Percentiles rank a stretch among this genome's conserved stretches.
Conservation (phyloP, 805 yeast species). For the Grigorovia transvaalensis region DNA sequence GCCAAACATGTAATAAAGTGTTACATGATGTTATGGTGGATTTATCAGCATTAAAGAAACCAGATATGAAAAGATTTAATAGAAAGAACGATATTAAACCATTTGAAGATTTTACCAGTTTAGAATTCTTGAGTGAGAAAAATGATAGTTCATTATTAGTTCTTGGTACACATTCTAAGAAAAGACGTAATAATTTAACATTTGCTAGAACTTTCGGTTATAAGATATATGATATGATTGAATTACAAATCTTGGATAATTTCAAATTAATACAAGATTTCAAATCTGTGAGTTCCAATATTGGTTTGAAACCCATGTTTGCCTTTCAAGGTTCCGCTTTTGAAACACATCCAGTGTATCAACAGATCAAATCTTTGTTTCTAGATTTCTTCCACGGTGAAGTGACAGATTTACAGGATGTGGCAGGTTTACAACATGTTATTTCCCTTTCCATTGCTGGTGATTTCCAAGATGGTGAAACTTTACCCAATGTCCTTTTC, state of each 20-base stretch:
- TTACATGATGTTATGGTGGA: slow-evolving; percentile 87
- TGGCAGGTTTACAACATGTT: slow-evolving; percentile 88
- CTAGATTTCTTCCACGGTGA: slow-evolving; percentile 87
- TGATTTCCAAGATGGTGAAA: slow-evolving; percentile 57
- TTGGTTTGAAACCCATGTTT: slow-evolving; percentile 92
- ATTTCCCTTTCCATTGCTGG: slow-evolving; percentile 72
- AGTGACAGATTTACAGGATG: slow-evolving; percentile 72
- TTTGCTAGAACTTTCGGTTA: slow-evolving; percentile 84
- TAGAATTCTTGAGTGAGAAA: slow-evolving; percentile 92
- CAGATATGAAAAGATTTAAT: slow-evolving; percentile 74
- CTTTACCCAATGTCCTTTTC: slow-evolving; percentile 74
- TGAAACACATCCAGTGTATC: slow-evolving; percentile 77
- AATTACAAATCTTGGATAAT: slow-evolving; percentile 60
- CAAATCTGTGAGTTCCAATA: slow-evolving; percentile 64
- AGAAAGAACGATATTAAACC: slow-evolving; percentile 87
- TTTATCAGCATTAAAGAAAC: slow-evolving; percentile 81
- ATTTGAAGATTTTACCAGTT: slow-evolving; percentile 74
- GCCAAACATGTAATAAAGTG: slow-evolving; percentile 65
- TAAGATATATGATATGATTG: slow-evolving; percentile 89
- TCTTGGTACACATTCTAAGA: slow-evolving; percentile 69
- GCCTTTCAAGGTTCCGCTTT: slow-evolving; percentile 86
- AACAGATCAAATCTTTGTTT: slow-evolving; percentile 78
- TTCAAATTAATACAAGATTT: slow-evolving; percentile 71
- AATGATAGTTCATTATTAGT: slow-evolving; percentile 84
- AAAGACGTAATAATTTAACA: slow-evolving; percentile 84